Evolutionary conservation across 108 stramenopile species (phyloP).

Genomic region (Skeletonema tropicum): DNA sequence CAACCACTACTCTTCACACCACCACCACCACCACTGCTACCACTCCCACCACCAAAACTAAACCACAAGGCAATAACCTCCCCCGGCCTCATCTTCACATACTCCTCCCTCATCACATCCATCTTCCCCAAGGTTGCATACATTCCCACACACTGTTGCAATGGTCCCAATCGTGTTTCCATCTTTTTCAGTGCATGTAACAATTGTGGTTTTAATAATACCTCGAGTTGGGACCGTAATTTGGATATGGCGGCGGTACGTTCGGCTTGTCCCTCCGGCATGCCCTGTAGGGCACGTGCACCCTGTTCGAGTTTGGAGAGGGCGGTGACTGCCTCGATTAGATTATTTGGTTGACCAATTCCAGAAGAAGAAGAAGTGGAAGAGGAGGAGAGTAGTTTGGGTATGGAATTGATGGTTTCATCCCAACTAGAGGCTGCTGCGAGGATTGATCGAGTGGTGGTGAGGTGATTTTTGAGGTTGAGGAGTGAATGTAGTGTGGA

Average conservation of each 20-base stretch:
- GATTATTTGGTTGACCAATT: conserved; percentile 45
- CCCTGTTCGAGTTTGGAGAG: conserved; percentile 65
- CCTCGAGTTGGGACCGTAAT: conserved; percentile 67
- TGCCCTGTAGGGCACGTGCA: conserved; percentile 70
- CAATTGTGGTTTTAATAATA: conserved; percentile 72
- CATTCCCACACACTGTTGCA: conserved; percentile 79
- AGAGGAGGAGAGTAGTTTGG: conserved; percentile 46
- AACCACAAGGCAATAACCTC: conserved; percentile 80
- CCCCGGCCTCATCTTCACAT: conserved; percentile 72
- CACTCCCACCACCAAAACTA: conserved; percentile 37
- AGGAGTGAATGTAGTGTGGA: conserved; percentile 69
- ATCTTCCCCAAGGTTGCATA: conserved; percentile 71
- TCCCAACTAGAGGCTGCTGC: conserved; percentile 83
- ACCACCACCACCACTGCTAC: conserved; percentile 31
- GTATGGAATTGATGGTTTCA: conserved; percentile 63
- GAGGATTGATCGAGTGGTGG: conserved; percentile 66
- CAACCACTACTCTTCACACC: too few species aligned
- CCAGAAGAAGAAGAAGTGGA: conserved; percentile 5
- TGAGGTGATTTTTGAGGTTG: conserved; percentile 70
- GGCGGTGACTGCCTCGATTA: conserved; percentile 68
- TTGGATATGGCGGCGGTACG: conserved; percentile 54
- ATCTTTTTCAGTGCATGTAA: conserved; percentile 76
- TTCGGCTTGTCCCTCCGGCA: conserved; percentile 70
- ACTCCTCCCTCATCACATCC: conserved; percentile 79
- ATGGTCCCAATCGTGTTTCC: conserved; percentile 71